A percentile compares a stretch with the other conserved stretches of the same genome.
These are phyloP conservation scores for Eimeria falciformis DNA, from an alignment of 169 alveolate species.

Conservation along the genomic window DNA sequence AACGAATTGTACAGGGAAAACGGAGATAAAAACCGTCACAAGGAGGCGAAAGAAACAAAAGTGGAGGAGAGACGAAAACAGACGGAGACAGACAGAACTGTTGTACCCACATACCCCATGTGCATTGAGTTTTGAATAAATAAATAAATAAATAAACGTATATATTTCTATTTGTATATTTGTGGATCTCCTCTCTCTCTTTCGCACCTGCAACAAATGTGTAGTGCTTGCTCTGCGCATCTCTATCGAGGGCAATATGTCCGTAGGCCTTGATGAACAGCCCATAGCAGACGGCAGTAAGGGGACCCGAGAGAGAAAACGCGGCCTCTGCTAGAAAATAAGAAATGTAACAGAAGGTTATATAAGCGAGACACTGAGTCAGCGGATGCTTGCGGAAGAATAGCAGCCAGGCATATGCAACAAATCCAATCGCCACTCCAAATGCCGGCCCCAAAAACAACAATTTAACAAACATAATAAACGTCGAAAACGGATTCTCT, in stretches of 20 bases:
- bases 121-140: neutral
- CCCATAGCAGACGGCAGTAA: constrained; percentile 92
- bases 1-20: neutral
- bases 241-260: constrained; percentile 88
- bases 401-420: constrained; percentile 87
- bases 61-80: no score
- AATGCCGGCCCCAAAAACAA: constrained; percentile 88
- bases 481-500: constrained; percentile 82
- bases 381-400: constrained; percentile 85
- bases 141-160: constrained; percentile 8
- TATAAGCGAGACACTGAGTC: constrained; percentile 84
- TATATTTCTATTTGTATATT: neutral
- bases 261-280: constrained; percentile 90
- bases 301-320: constrained; percentile 88
- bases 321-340: constrained; percentile 88
- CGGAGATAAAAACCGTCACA: neutral
- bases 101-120: no score
- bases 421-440: constrained; percentile 86
- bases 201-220: constrained; percentile 76
- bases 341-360: constrained; percentile 81
- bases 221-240: constrained; percentile 81
- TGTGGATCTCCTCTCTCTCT: neutral
- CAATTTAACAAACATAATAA: constrained; percentile 84
- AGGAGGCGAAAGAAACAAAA: neutral
- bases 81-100: no score